Evolutionary conservation across 768 basidiomycete genomes (phyloP).

Genomic region (Strobilomyces confusus): DNA sequence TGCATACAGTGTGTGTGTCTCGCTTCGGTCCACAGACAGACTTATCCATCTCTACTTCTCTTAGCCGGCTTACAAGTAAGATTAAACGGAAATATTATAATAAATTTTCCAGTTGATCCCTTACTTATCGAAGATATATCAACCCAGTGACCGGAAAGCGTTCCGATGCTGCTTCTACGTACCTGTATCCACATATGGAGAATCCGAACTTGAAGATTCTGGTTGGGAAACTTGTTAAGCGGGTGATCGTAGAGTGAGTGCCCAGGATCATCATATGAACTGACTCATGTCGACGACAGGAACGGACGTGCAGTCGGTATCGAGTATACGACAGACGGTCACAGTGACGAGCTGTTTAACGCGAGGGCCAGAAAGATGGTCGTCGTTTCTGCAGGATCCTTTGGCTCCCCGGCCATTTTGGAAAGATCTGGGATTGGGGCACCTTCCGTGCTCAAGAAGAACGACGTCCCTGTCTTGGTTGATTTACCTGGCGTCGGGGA

Average conservation of each 20-base stretch:
- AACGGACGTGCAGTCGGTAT: neutral
- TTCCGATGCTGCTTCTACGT: conserved; percentile 3
- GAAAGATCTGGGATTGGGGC: conserved; percentile 9
- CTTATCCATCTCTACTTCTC: neutral
- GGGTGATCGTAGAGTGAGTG: too few relatives aligned
- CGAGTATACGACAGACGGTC: neutral
- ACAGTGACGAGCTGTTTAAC: neutral
- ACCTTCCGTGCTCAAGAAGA: neutral
- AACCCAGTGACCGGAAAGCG: conserved; percentile 2
- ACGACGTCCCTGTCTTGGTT: neutral
- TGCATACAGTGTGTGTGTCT: conserved; percentile 24
- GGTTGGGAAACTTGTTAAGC: too few relatives aligned
- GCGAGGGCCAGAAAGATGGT: neutral
- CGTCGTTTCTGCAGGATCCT: conserved; percentile 2
- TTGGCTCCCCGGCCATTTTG: conserved; percentile 5
- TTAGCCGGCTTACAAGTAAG: conserved; percentile 21
- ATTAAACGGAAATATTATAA: neutral
- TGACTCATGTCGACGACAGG: neutral
- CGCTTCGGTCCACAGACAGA: neutral
- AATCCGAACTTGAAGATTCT: too few relatives aligned
- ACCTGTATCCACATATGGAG: neutral
- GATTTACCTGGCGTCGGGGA: conserved; percentile 7
- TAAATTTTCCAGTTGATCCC: neutral
- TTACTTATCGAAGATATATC: neutral
- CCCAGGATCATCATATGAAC: neutral